Evolutionary conservation across 106 monocot species (phyloP), one percentile per base, ranked within the genome.

Genomic region (Apostasia shenzhenica): DNA sequence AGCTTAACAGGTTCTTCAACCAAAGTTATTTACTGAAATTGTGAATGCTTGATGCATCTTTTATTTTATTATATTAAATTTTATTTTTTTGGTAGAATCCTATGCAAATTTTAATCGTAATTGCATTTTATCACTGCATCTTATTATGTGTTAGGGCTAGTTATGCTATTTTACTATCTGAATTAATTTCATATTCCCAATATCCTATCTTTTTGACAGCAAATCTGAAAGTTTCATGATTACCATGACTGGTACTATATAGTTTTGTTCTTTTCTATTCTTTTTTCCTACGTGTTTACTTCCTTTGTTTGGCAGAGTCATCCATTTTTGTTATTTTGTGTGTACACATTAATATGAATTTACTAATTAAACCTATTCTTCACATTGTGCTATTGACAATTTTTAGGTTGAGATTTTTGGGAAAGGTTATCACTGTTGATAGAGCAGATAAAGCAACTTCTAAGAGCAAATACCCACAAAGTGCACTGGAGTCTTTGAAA

Each of bases 371-470:
- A 38, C 48, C 26, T 45, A 48, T 48, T 65, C 11, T 48, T 65
- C 48, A 8, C 26, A 65, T 45, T 14, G 14, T 65, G 13, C 42
- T 48, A 49, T 48, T 48, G 6, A 48, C 14, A 48, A 57, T 40
- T 41, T 78, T 57, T 71, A 89, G 92, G 70, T 81, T 94, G 83
- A 84, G 80, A 61, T 87, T 94, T 76, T 82, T 87, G n/a, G 90
- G 87, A 65, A 94, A 94, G 66, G 71, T 90, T 9, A 63, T 94
- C 41, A 69, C 76, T 57, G 94, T 90, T 45, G 94, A 94, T 67
- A 81, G 79, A 81, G 84, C 72, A 10, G 67, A 73, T 44, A 79
- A 78, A 48, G 12, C 53, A 48, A 73, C 42, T 76, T 67, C 67
- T 2, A 77, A 75, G 42, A 75, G 63, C 52, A 54, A 56, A 5